Percentiles rank a stretch among this genome's conserved stretches.
Evolutionary conservation across 2,329 filamentous ascomycete species (phyloP).

Genomic region (Periglandula ipomoeae): DNA sequence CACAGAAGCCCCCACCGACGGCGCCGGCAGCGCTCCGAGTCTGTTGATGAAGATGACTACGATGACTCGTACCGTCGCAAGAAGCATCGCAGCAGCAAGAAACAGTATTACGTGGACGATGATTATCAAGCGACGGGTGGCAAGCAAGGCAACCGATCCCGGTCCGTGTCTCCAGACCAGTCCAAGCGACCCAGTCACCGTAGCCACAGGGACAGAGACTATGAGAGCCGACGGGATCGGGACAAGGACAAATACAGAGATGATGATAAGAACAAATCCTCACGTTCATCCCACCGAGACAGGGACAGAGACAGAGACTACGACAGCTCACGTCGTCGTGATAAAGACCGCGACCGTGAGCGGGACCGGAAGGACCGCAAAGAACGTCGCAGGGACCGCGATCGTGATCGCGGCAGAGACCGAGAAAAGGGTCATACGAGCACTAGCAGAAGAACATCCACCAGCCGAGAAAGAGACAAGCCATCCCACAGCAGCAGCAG

Average conservation of each 20-base stretch:
- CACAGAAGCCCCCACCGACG: constrained; percentile 39
- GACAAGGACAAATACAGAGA: constrained; percentile 37
- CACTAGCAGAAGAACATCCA: constrained; percentile 25
- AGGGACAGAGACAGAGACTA: constrained; percentile 32
- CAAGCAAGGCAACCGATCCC: constrained; percentile 44
- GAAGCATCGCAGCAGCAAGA: constrained; percentile 32
- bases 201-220: constrained; percentile 48
- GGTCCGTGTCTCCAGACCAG: constrained; percentile 56
- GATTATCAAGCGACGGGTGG: constrained; percentile 30
- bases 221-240: constrained; percentile 32
- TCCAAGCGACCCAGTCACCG: constrained; percentile 49
- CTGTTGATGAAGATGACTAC: constrained; percentile 37
- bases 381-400: constrained; percentile 25
- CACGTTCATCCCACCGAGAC: constrained; percentile 33
- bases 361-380: constrained; percentile 29
- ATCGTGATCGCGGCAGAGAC: constrained; percentile 20
- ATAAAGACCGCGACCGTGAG: constrained; percentile 26
- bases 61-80: constrained; percentile 40
- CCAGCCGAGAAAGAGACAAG: constrained; percentile 25
- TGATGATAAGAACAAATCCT: constrained; percentile 30
- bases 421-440: constrained; percentile 18
- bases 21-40: constrained; percentile 46
- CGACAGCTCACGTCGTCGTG: constrained; percentile 24
- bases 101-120: constrained; percentile 34
- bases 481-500: constrained; percentile 17